Evolutionary conservation across 108 stramenopile genomes (phyloP).

Genomic region (Pseudonitzschia multiseries): DNA sequence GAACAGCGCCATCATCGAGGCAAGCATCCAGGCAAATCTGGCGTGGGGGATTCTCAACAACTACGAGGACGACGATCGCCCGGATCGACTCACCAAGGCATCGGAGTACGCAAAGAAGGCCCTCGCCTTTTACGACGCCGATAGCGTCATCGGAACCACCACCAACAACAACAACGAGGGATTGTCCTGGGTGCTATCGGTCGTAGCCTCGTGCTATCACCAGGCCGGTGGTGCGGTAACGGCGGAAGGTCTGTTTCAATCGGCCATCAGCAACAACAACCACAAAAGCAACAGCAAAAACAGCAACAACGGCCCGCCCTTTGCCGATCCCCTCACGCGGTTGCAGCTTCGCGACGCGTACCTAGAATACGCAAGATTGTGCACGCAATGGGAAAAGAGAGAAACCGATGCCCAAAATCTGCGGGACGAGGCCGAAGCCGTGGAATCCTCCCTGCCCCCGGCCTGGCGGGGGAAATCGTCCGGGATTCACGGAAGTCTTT

Average conservation of each 20-base stretch:
- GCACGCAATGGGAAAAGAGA: conserved; percentile 76
- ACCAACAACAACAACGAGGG: no score
- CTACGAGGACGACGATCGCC: conserved; percentile 20
- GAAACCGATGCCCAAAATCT: conserved; percentile 61
- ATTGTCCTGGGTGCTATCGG: conserved; percentile 50
- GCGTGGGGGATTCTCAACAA: conserved; percentile 53
- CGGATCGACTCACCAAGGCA: conserved; percentile 51
- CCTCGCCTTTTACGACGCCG: conserved; percentile 56
- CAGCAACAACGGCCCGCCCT: conserved; percentile 18
- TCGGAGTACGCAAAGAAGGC: conserved; percentile 70
- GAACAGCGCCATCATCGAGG: conserved; percentile 14
- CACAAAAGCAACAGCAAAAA: no score
- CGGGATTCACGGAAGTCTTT: conserved; percentile 43
- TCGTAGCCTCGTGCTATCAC: conserved; percentile 74
- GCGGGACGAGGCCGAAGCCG: conserved; percentile 38
- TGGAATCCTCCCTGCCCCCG: conserved; percentile 47
- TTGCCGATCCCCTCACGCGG: conserved; percentile 21
- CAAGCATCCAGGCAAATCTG: conserved; percentile 38
- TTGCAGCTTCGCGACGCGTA: conserved; percentile 63
- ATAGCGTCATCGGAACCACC: conserved; percentile 6
- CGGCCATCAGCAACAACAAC: conserved; percentile 48
- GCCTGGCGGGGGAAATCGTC: conserved; percentile 45
- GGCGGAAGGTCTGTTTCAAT: conserved; percentile 82
- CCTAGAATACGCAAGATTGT: conserved; percentile 58
- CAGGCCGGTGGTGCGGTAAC: conserved; percentile 74